These are phyloP conservation scores for Alternaria solani DNA, from an alignment of 2,329 filamentous ascomycete genomes.

Conservation along the genomic window DNA sequence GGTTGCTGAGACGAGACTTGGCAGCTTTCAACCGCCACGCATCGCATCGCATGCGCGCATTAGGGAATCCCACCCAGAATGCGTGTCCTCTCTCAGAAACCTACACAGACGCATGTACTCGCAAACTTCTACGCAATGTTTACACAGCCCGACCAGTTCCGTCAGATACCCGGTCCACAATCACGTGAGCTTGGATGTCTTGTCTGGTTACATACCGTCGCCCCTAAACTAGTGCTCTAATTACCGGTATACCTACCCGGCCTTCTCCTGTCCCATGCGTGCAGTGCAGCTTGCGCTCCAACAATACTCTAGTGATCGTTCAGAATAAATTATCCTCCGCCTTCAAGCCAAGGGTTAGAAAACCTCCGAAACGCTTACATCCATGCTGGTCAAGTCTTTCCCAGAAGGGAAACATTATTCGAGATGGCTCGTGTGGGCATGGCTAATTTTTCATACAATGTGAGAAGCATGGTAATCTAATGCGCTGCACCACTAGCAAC, in stretches of 20 bases:
- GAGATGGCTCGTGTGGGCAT: not conserved
- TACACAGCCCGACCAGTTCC: not conserved
- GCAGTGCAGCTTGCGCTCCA: no score
- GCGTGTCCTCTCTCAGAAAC: not conserved
- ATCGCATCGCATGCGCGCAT: slow-evolving; percentile 1
- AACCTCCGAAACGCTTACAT: not conserved
- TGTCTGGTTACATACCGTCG: not conserved
- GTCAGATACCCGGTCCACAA: not conserved
- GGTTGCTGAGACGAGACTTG: slow-evolving; percentile 27
- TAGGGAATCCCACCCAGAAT: not conserved
- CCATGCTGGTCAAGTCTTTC: not conserved
- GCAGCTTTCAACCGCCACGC: slow-evolving; percentile 22
- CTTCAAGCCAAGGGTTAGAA: not conserved
- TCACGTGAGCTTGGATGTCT: not conserved
- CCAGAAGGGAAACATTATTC: not conserved
- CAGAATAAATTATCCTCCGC: no score
- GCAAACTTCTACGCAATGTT: not conserved
- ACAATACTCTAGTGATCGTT: no score
- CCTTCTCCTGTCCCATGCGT: no score
- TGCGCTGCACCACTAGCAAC: not conserved
- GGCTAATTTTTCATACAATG: not conserved
- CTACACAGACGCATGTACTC: not conserved
- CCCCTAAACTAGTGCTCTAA: not conserved
- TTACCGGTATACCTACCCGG: not conserved
- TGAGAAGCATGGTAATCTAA: not conserved